Evolutionary conservation across 139 green algal genomes (phyloP).

Genomic region (Volvox africanus): DNA sequence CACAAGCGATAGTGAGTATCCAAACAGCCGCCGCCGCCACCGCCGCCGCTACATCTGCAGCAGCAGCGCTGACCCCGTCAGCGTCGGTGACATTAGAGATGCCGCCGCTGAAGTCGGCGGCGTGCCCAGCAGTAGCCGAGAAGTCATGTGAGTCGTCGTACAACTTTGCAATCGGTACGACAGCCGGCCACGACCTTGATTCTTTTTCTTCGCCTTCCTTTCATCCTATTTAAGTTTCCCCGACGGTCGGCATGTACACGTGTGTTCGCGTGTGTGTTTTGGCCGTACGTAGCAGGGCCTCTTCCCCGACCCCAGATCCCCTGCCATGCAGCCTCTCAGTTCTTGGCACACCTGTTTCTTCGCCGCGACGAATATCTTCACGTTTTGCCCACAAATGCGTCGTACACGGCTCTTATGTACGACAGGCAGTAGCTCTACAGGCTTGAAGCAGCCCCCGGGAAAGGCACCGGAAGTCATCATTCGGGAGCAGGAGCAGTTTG

Average conservation of each 20-base stretch:
- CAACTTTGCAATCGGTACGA: no score
- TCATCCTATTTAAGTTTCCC: no score
- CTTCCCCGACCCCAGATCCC: no score
- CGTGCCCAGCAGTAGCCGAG: not conserved
- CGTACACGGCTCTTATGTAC: not conserved
- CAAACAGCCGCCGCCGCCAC: not conserved
- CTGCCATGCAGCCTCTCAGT: no score
- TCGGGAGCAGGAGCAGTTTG: not conserved
- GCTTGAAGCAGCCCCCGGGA: not conserved
- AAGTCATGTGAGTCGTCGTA: not conserved
- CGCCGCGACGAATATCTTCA: no score
- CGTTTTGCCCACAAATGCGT: not conserved
- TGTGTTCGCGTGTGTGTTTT: no score
- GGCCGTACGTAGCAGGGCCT: no score
- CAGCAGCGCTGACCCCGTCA: not conserved
- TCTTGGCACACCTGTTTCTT: no score
- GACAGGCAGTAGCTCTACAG: not conserved
- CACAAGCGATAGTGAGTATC: not conserved
- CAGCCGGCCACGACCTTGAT: no score
- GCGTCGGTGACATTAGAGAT: not conserved
- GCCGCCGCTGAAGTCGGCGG: not conserved
- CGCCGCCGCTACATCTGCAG: not conserved
- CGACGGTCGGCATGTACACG: no score
- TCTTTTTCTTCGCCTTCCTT: no score
- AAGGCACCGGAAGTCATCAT: not conserved